phyloP scores from a whole-genome alignment of 2,329 filamentous ascomycete genomes.

The Orbilia oligospora region DNA sequence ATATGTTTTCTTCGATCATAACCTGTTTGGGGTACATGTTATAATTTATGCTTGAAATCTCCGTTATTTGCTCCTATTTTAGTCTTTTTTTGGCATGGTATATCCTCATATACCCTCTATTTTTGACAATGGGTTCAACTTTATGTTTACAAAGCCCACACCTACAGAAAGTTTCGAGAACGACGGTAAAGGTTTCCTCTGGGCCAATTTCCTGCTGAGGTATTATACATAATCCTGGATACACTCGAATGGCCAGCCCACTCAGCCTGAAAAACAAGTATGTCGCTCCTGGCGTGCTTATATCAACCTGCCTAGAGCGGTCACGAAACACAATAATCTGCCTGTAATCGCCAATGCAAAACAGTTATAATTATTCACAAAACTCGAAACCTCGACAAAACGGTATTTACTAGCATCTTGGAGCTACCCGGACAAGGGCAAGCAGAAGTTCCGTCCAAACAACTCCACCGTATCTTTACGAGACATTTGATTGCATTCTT shows the following conservation, averaged over 20 bases:
- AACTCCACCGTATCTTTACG: conserved; percentile 40
- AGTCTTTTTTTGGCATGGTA: too few relatives aligned
- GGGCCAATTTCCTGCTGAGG: conserved; percentile 38
- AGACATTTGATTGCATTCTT: conserved; percentile 38
- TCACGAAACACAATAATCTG: conserved; percentile 18
- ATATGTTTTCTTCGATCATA: too few relatives aligned
- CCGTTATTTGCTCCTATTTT: too few relatives aligned
- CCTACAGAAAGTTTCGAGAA: too few relatives aligned
- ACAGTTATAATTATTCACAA: conserved; percentile 24
- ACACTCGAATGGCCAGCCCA: conserved; percentile 42
- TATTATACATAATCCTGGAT: conserved; percentile 43
- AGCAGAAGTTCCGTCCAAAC: not conserved
- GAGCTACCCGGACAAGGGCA: not conserved
- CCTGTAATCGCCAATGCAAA: not conserved
- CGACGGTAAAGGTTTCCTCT: not conserved
- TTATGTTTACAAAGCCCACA: too few relatives aligned
- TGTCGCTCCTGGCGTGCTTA: conserved; percentile 35
- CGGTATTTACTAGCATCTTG: not conserved
- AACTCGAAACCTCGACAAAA: conserved; percentile 1
- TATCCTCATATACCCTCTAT: too few relatives aligned
- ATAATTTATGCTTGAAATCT: too few relatives aligned
- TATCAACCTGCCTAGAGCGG: conserved; percentile 24
- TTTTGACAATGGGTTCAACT: too few relatives aligned
- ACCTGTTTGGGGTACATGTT: too few relatives aligned
- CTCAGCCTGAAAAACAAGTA: conserved; percentile 26